Percentiles rank a stretch among this genome's conserved stretches.
Evolutionary conservation across 345 rosid species (phyloP).

Genomic region (Salix purpurea): DNA sequence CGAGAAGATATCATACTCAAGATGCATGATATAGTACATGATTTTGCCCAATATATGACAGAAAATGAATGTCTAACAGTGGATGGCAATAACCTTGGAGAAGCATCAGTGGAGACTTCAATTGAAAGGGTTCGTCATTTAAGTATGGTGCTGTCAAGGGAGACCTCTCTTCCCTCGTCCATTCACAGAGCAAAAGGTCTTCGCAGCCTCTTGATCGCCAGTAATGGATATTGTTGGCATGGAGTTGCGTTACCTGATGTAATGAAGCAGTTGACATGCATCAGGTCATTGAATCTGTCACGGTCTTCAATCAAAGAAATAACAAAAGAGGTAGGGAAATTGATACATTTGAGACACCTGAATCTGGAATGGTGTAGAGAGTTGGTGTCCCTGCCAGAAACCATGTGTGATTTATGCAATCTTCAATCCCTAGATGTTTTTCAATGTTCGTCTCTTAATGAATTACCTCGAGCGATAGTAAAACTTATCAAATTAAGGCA

Average conservation of each 20-base stretch:
- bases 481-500: slow-evolving; percentile 11
- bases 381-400: slow-evolving; percentile 4
- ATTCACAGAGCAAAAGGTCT: too few species aligned
- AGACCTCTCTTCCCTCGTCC: too few species aligned
- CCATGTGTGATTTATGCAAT: slow-evolving; percentile 9
- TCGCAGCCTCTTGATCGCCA: too few species aligned
- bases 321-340: background rate
- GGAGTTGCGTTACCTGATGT: background rate
- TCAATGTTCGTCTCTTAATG: background rate
- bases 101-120: too few species aligned
- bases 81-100: too few species aligned
- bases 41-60: too few species aligned
- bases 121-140: too few species aligned
- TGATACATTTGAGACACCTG: slow-evolving; percentile 11
- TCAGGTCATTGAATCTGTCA: slow-evolving; percentile 4
- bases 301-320: background rate
- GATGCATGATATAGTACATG: too few species aligned
- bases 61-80: too few species aligned
- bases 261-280: background rate
- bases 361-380: background rate
- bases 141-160: too few species aligned
- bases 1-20: too few species aligned
- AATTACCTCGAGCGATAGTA: slow-evolving; percentile 2
- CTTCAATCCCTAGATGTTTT: background rate
- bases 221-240: too few species aligned